Conservation (phyloP, 192 early-diverging fungal species). For the Spinellus fusiger region DNA sequence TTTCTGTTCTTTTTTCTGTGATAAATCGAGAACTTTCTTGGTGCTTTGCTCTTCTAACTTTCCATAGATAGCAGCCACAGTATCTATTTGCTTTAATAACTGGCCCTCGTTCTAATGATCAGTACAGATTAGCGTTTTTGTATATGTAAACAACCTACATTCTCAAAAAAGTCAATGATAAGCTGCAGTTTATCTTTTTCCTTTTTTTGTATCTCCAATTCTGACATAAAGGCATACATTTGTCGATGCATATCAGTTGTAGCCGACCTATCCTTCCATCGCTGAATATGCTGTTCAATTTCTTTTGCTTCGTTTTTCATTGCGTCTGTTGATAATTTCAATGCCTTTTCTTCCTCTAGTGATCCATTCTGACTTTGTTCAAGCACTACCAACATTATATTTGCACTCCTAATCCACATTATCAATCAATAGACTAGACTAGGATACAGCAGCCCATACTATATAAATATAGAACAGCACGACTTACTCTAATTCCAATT, state of each 20-base stretch:
- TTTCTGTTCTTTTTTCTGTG: conserved; percentile 74
- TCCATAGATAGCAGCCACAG: conserved; percentile 59
- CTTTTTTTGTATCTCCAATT: neutral
- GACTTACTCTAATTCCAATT: conserved; percentile 1
- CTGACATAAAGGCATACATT: neutral
- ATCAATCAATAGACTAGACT: too few species aligned
- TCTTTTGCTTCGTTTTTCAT: too few species aligned
- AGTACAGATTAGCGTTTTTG: neutral
- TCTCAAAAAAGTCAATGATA: conserved; percentile 15
- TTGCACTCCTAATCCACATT: too few species aligned
- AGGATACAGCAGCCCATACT: too few species aligned
- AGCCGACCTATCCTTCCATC: neutral
- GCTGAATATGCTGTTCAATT: too few species aligned
- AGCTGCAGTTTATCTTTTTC: conserved; percentile 7
- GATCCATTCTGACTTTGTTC: too few species aligned
- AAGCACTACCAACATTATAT: too few species aligned
- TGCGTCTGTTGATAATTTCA: too few species aligned
- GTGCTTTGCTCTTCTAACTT: conserved; percentile 82
- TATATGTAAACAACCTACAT: neutral
- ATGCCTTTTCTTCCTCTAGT: too few species aligned
- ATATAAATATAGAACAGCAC: neutral
- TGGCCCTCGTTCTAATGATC: conserved; percentile 43
- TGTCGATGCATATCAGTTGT: neutral
- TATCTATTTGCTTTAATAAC: conserved; percentile 60
- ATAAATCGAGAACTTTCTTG: conserved; percentile 69